Base-by-base conservation (phyloP, 2,329 filamentous ascomycete species). In the Fusarium cyanostomum region DNA sequence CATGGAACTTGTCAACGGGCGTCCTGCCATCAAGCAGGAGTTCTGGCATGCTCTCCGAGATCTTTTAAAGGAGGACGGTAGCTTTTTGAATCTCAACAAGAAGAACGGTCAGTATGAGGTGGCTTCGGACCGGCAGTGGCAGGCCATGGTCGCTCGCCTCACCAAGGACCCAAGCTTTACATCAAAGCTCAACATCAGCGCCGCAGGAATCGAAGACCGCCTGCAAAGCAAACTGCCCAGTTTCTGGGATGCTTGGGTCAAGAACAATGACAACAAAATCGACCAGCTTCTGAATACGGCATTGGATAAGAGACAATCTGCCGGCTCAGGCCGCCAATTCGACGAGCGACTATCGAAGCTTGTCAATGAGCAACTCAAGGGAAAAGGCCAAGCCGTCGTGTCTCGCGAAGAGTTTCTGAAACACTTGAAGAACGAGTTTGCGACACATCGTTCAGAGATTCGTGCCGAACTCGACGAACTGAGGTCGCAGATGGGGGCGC, bases 21-120 rank as follows among this genome's bases (percentile, higher is more conserved):
- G 82, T 9, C 74, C 79, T 0, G 75, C 83, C 18, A 83, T 92
- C 13, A 77, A 84, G 0, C 79, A 85, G 21, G 82, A 86, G 3
- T 90, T 92, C 58, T 92, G 86, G 84, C 79, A 85, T 53, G 89
- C 88, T 0, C 72, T 92, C 8, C 79, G 81, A 21, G 82, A 84
- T 50, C 79, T 83, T 54, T 82, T 90, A 43, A 77, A 76, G 16
- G 73, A 77, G 2, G 84, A 85, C 38, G 76, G 77, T 2, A 74
- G 77, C 27, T 78, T 86, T 34, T 71, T 86, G 33, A 81, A 77
- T 4, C 66, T 85, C 4, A 77, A 83, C 31, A 77, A 78, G 27
- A 72, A 74, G 4, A 71, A 73, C 3, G 69, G 78, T 13, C 73
- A 79, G 18, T 76, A 74, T 16, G 70, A 77, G 12, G 66, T 78